A percentile compares a stretch with the other conserved stretches of the same genome.
These are phyloP conservation scores for Juglanconis juglandina DNA, from an alignment of 2,329 filamentous ascomycete genomes.

Conservation along the genomic window DNA sequence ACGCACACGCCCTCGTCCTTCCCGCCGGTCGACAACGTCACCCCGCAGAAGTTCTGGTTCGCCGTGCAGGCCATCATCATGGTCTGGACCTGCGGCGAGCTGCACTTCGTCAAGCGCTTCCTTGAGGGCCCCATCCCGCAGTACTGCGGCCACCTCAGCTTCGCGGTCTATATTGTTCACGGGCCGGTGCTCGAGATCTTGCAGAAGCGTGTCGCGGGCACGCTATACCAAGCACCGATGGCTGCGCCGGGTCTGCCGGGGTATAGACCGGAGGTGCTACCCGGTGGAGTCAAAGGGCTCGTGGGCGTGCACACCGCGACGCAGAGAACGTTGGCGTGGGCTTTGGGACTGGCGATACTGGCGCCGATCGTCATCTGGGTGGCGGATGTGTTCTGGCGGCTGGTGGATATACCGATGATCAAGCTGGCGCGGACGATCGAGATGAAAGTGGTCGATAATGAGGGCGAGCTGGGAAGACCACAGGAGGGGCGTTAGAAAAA, in stretches of 20 bases:
- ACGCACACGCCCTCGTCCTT: slow-evolving; percentile 33
- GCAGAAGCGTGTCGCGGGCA: slow-evolving; percentile 29
- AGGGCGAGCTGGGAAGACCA: slow-evolving; percentile 15
- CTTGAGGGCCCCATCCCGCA: slow-evolving; percentile 48
- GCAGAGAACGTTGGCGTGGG: slow-evolving; percentile 32
- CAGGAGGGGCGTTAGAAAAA: not conserved
- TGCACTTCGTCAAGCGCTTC: slow-evolving; percentile 30
- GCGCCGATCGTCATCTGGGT: slow-evolving; percentile 45
- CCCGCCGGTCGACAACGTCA: slow-evolving; percentile 27
- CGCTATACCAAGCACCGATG: slow-evolving; percentile 20
- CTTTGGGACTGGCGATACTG: slow-evolving; percentile 35
- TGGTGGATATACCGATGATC: slow-evolving; percentile 45
- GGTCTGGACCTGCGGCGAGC: slow-evolving; percentile 37
- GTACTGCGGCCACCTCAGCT: slow-evolving; percentile 56
- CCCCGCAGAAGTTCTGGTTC: slow-evolving; percentile 37
- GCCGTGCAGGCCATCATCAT: slow-evolving; percentile 30
- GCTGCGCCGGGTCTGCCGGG: slow-evolving; percentile 22
- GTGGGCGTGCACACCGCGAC: slow-evolving; percentile 27
- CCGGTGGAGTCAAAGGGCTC: slow-evolving; percentile 30
- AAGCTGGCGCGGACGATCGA: slow-evolving; percentile 28
- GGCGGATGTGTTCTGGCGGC: slow-evolving; percentile 58
- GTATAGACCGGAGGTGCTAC: slow-evolving; percentile 23
- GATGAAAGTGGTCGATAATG: slow-evolving; percentile 12
- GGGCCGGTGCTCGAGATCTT: slow-evolving; percentile 44
- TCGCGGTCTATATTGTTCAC: slow-evolving; percentile 57